Conservation (phyloP, 2,329 filamentous ascomycete genomes). For the Clonostachys solani region DNA sequence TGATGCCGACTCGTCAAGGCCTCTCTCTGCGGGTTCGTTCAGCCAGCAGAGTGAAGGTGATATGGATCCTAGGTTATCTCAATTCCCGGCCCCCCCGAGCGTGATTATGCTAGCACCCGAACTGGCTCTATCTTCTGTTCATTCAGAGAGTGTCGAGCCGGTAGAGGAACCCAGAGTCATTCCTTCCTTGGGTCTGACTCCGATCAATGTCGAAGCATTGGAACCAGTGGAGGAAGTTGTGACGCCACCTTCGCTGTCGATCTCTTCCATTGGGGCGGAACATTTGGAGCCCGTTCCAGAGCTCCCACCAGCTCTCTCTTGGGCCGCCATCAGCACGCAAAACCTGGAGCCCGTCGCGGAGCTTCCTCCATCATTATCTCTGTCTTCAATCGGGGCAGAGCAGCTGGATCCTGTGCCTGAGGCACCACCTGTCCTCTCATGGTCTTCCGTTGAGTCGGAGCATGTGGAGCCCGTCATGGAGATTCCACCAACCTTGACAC, state of each 20-base stretch:
- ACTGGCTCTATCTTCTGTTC: constrained; percentile 38
- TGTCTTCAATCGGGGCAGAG: constrained; percentile 20
- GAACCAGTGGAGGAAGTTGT: constrained; percentile 20
- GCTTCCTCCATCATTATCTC: constrained; percentile 12
- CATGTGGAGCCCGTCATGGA: constrained; percentile 17
- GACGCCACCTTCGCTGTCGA: constrained; percentile 15
- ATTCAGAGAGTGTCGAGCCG: constrained; percentile 35
- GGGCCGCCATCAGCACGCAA: constrained; percentile 23
- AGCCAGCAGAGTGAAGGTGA: constrained; percentile 50
- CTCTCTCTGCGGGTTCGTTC: constrained; percentile 43
- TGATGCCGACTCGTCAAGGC: constrained; percentile 8
- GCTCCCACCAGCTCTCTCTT: constrained; percentile 16
- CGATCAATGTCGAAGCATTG: constrained; percentile 26
- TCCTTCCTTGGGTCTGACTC: constrained; percentile 23
- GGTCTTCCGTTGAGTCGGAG: constrained; percentile 23
- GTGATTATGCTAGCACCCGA: constrained; percentile 26
- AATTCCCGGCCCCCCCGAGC: constrained; percentile 49
- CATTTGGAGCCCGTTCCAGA: constrained; percentile 18
- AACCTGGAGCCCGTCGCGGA: constrained; percentile 22
- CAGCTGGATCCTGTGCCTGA: constrained; percentile 16
- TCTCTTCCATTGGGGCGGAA: constrained; percentile 14
- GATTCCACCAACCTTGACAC: constrained; percentile 5
- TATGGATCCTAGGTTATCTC: constrained; percentile 46
- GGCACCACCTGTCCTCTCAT: background rate
- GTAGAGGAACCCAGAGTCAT: background rate